These are phyloP conservation scores for Nakaseomyces bracarensis DNA, from an alignment of 1,139 yeast species.

Conservation along the genomic window DNA sequence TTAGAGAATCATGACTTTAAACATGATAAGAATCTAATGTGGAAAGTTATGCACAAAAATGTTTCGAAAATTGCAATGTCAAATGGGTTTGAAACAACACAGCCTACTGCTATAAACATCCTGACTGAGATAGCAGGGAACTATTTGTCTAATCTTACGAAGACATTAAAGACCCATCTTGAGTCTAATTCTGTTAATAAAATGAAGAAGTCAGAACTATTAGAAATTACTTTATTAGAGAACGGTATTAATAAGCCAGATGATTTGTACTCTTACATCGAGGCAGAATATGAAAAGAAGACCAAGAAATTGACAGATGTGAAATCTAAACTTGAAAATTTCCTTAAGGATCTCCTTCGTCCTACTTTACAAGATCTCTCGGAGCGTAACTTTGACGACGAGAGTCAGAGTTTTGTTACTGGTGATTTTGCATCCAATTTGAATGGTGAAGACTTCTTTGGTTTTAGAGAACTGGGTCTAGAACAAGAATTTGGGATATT, in stretches of 20 bases:
- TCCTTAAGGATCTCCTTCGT: conserved; percentile 70
- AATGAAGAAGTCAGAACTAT: conserved; percentile 39
- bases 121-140: conserved; percentile 78
- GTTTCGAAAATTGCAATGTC: conserved; percentile 82
- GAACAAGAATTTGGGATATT: conserved; percentile 89
- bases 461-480: conserved; percentile 86
- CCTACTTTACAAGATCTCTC: conserved; percentile 72
- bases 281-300: conserved; percentile 65
- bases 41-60: conserved; percentile 57
- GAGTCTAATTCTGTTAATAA: conserved; percentile 52
- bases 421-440: conserved; percentile 91
- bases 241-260: conserved; percentile 82
- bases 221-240: conserved; percentile 61
- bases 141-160: conserved; percentile 66
- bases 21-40: conserved; percentile 50
- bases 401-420: conserved; percentile 85
- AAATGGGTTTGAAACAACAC: conserved; percentile 83
- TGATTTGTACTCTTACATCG: conserved; percentile 63
- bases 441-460: conserved; percentile 90
- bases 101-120: conserved; percentile 68
- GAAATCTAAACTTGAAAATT: conserved; percentile 56
- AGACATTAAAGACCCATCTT: conserved; percentile 58
- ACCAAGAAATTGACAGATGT: conserved; percentile 62
- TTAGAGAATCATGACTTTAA: conserved; percentile 53
- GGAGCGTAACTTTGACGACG: conserved; percentile 76